phyloP scores from a whole-genome alignment of 2,329 filamentous ascomycete genomes.

The Penicillium sp. region DNA sequence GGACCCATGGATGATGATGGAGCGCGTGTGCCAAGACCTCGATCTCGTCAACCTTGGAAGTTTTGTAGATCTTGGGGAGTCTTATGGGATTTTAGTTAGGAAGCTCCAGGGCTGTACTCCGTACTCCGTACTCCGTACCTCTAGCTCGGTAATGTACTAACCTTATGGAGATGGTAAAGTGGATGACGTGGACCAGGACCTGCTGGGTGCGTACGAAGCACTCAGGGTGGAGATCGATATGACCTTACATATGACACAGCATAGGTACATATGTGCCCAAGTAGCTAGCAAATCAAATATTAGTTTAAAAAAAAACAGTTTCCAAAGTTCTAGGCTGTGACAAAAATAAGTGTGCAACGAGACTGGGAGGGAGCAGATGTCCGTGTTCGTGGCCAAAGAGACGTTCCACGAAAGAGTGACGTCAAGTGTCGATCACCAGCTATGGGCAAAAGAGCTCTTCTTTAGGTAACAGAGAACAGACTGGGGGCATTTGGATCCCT shows the following conservation, averaged over 20 bases:
- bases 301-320: not conserved
- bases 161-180: slow-evolving; percentile 1
- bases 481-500: no score
- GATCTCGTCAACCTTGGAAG: not conserved
- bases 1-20: slow-evolving; percentile 9
- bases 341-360: not conserved
- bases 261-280: no score
- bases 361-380: slow-evolving; percentile 3
- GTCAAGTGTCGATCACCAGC: slow-evolving; percentile 6
- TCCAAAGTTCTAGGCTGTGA: not conserved
- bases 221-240: not conserved
- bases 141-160: slow-evolving; percentile 2
- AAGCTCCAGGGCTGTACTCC: not conserved
- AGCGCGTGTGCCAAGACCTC: slow-evolving; percentile 15
- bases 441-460: not conserved
- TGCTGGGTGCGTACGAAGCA: not conserved
- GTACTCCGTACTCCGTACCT: not conserved
- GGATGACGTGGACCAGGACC: not conserved
- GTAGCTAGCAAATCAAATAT: no score
- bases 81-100: slow-evolving; percentile 5
- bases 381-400: slow-evolving; percentile 1
- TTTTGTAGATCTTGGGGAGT: slow-evolving; percentile 11
- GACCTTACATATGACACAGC: not conserved
- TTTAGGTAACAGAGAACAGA: not conserved
- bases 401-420: slow-evolving; percentile 5